Evolutionary conservation across 257 asterid species (phyloP).

Genomic region (Nicotiana paniculata): DNA sequence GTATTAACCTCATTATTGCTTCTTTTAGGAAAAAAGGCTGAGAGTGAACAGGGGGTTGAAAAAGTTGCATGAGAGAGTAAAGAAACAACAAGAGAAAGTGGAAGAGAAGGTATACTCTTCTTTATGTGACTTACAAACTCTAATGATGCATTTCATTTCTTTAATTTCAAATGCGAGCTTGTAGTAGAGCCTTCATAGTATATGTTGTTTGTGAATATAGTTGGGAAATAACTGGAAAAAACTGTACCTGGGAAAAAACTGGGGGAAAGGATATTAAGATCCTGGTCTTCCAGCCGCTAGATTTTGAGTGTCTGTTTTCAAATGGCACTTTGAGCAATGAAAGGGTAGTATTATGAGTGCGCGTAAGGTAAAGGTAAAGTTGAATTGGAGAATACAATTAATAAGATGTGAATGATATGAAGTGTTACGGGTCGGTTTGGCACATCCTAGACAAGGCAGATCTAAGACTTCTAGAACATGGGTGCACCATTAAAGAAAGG

Average conservation of each 20-base stretch:
- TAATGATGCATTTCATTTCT: background rate
- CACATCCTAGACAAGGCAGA: background rate
- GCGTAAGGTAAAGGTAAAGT: background rate
- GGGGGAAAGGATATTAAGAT: background rate
- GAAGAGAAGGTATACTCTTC: constrained; percentile 44
- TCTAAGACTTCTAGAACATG: too few relatives aligned
- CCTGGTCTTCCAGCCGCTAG: background rate
- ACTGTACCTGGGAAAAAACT: background rate
- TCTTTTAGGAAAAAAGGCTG: constrained; percentile 45
- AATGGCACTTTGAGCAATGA: background rate
- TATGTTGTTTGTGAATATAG: background rate
- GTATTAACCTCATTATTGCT: constrained; percentile 14
- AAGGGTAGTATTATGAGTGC: background rate
- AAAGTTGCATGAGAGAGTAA: constrained; percentile 52
- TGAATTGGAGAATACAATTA: background rate
- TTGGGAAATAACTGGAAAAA: background rate
- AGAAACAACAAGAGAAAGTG: constrained; percentile 63
- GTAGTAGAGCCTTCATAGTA: background rate
- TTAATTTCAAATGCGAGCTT: background rate
- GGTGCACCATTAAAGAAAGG: too few relatives aligned
- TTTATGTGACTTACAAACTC: background rate
- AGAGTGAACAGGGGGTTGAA: constrained; percentile 49
- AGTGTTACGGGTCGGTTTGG: background rate
- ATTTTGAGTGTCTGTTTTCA: background rate
- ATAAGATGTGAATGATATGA: background rate